Conservation (phyloP, 2,329 filamentous ascomycete species). For the Apiospora arundinis region DNA sequence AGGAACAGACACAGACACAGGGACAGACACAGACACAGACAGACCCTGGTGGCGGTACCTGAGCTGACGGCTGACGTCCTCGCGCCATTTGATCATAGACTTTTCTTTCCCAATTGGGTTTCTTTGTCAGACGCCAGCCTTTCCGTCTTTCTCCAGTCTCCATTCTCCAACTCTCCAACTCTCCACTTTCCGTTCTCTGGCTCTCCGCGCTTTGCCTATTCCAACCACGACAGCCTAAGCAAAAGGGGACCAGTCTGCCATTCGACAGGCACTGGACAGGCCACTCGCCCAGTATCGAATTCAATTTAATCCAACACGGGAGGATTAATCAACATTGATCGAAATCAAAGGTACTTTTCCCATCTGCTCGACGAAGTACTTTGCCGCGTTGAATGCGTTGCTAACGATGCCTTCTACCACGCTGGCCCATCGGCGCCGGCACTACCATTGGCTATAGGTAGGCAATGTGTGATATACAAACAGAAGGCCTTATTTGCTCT, state of each 20-base stretch:
- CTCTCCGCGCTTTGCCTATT: constrained; percentile 15
- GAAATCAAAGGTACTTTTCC: neutral
- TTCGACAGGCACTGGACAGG: neutral
- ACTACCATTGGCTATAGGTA: neutral
- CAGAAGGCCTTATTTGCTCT: neutral
- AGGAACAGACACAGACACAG: too few species aligned
- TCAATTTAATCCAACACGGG: constrained; percentile 6
- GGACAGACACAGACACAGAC: too few species aligned
- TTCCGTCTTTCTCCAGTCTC: constrained; percentile 18
- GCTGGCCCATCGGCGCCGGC: neutral
- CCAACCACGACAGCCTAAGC: neutral
- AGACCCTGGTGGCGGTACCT: too few species aligned
- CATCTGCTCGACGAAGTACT: neutral
- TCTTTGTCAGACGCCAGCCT: constrained; percentile 19
- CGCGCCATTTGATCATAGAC: neutral
- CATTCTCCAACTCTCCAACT: constrained; percentile 18
- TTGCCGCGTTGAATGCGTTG: neutral
- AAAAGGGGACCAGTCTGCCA: neutral
- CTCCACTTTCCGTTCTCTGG: constrained; percentile 8
- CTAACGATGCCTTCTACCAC: neutral
- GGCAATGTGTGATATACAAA: constrained; percentile 6
- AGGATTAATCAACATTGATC: neutral
- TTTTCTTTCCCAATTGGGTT: neutral
- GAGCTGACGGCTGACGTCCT: neutral
- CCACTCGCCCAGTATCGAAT: neutral